phyloP scores from a whole-genome alignment of 257 asterid species.

The Solanum corneliomulleri region DNA sequence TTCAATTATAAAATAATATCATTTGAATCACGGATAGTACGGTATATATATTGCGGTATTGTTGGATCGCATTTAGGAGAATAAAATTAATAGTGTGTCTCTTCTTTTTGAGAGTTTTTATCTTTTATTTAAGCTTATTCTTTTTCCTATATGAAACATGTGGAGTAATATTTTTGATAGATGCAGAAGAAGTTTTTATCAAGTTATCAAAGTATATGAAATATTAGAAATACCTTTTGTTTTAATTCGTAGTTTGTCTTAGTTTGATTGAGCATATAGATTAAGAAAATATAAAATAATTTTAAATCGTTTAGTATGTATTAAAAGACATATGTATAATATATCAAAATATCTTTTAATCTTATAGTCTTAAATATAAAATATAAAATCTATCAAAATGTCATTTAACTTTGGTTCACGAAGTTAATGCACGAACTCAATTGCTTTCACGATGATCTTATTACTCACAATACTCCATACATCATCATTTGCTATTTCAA shows the following conservation, averaged over 20 bases:
- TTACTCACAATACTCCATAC: background rate
- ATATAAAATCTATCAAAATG: no score
- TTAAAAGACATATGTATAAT: background rate
- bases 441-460: background rate
- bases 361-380: background rate
- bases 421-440: background rate
- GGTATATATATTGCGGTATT: background rate
- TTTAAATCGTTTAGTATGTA: background rate
- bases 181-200: background rate
- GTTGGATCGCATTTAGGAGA: background rate
- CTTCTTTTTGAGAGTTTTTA: background rate
- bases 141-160: background rate
- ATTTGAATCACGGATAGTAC: background rate
- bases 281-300: background rate
- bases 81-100: background rate
- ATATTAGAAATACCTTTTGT: background rate
- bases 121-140: background rate
- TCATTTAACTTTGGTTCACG: background rate
- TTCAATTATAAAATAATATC: background rate
- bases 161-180: background rate
- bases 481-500: no score
- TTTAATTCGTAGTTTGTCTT: background rate
- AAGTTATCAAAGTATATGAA: background rate
- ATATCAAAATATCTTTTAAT: background rate
- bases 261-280: background rate